Evolutionary conservation across 306 rosid species (phyloP), one percentile per base, ranked within the genome.

Genomic region (Betula pendula): DNA sequence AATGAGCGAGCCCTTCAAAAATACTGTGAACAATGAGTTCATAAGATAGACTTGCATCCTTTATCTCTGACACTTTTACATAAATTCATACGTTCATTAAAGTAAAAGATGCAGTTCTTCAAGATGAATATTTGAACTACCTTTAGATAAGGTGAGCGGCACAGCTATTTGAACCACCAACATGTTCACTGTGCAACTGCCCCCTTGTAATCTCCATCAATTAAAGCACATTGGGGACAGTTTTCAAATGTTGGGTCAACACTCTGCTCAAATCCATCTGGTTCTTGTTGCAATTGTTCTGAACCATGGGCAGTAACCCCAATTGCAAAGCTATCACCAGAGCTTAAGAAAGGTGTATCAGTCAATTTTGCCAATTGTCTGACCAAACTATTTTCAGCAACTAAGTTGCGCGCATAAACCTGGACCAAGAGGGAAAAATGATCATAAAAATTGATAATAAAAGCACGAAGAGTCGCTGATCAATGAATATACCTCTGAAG

Each of bases 111-210:
- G 51, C 66, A 43, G 70, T 45, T 59, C 65, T 56, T 20, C 29
- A 55, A 25, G 52, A 71, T 50, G 68, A 52, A 66, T 73, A 70
- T 20, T 75, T 76, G 48, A 84, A 74, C 73, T 71, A 90, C 97
- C 98, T 94, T 92, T 22, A 94, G 85, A 86, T 92, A 94, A 6
- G 98, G 92, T 29, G 92, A 84, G 73, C 76, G 79, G 88, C 88
- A 81, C 81, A n/a, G n/a, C n/a, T n/a, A n/a, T n/a, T n/a, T n/a
- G n/a, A n/a, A n/a, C n/a, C n/a, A n/a, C n/a, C n/a, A n/a, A n/a
- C n/a, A n/a, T n/a, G n/a, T n/a, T n/a, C n/a, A n/a, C n/a, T n/a
- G n/a, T n/a, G n/a, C n/a, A n/a, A n/a, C n/a, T n/a, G n/a, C n/a
- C n/a, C n/a, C n/a, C n/a, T n/a, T n/a, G n/a, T n/a, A n/a, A n/a